Evolutionary conservation across 2,329 filamentous ascomycete genomes (phyloP).

Genomic region (Diaporthe sp.): DNA sequence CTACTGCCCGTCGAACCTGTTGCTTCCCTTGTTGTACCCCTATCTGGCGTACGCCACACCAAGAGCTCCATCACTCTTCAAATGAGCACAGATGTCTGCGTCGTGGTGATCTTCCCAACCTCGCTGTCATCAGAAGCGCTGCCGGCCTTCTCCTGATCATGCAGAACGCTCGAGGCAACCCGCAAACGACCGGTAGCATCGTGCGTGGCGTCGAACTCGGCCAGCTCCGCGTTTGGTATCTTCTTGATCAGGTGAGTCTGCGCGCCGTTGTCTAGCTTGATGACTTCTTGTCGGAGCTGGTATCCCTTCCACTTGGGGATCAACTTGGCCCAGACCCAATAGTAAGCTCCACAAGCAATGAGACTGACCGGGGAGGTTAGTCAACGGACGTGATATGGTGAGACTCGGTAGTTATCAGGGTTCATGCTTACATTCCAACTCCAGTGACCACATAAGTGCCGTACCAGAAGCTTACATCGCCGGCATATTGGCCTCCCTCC

Average conservation of each 20-base stretch:
- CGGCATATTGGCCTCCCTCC: constrained; percentile 67
- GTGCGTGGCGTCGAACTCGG: constrained; percentile 58
- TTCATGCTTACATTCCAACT: constrained; percentile 68
- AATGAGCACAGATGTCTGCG: neutral
- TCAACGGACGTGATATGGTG: neutral
- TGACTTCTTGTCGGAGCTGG: constrained; percentile 27
- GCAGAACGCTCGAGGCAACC: neutral
- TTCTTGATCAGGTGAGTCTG: constrained; percentile 62
- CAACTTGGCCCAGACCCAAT: constrained; percentile 53
- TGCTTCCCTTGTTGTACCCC: no score
- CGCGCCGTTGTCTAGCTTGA: constrained; percentile 55
- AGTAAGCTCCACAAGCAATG: constrained; percentile 61
- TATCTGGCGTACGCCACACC: fast-evolving
- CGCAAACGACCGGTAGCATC: constrained; percentile 45
- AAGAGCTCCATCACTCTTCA: neutral
- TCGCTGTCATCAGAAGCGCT: constrained; percentile 15
- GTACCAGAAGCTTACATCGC: constrained; percentile 81
- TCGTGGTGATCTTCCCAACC: neutral
- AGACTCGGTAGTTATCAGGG: neutral
- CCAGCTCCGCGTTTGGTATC: constrained; percentile 58
- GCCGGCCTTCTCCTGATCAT: constrained; percentile 12
- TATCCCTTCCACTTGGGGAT: constrained; percentile 31
- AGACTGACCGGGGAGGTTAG: constrained; percentile 43
- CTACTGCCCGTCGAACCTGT: no score
- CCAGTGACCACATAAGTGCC: constrained; percentile 77